A percentile compares a stretch with the other conserved stretches of the same genome.
phyloP scores from a whole-genome alignment of 2,329 filamentous ascomycete species.

The Pleoardoris graminearum region DNA sequence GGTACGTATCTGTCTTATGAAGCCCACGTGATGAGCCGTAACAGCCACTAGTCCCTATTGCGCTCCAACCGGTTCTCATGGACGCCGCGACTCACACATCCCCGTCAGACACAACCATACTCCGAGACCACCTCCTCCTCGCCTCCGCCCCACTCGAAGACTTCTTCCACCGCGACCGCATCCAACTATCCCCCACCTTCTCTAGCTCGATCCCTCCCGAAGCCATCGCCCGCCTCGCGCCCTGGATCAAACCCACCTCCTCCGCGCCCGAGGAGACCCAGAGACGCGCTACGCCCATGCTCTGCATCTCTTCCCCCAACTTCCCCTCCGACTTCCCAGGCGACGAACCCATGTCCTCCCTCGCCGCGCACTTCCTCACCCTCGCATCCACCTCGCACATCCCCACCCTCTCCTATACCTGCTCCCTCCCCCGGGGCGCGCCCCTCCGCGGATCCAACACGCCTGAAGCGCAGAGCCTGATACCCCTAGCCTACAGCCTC shows the following conservation, averaged over 20 bases:
- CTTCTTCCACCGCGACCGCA: constrained; percentile 12
- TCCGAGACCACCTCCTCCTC: constrained; percentile 3
- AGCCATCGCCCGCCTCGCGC: background rate
- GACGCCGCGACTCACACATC: too few relatives aligned
- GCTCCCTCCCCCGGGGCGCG: constrained; percentile 7
- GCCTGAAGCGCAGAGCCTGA: constrained; percentile 9
- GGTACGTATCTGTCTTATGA: too few relatives aligned
- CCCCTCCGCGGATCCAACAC: background rate
- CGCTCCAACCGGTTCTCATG: too few relatives aligned
- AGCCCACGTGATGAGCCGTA: too few relatives aligned
- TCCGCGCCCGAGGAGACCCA: too few relatives aligned
- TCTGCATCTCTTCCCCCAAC: constrained; percentile 5
- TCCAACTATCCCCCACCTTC: background rate
- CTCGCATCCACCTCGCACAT: constrained; percentile 12
- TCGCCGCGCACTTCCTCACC: constrained; percentile 10
- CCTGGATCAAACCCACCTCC: constrained; percentile 4
- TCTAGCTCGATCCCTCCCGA: background rate
- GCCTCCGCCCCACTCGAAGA: constrained; percentile 11
- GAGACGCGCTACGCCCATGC: too few relatives aligned
- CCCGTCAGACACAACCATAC: background rate
- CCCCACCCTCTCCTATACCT: constrained; percentile 16
- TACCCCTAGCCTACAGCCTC: constrained; percentile 12
- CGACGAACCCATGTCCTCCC: constrained; percentile 6
- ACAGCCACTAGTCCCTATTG: too few relatives aligned
- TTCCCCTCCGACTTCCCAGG: background rate